Evolutionary conservation across 2,329 filamentous ascomycete species (phyloP), one percentile per base, ranked within the genome.

Genomic region (Colletotrichum cuscutae): DNA sequence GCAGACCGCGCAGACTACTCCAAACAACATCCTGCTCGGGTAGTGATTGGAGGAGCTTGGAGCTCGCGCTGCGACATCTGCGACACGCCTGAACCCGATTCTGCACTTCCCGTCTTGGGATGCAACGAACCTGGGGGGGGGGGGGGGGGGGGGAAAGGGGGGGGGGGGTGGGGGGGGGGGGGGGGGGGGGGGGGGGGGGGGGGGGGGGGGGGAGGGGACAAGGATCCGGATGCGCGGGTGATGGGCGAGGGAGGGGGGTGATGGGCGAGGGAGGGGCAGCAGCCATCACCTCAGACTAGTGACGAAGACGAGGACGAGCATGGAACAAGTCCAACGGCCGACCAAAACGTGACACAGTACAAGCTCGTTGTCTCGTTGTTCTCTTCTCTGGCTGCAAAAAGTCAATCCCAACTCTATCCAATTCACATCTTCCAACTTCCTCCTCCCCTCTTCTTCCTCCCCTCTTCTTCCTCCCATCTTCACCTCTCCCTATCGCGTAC

Each of bases 31-130:
- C 56, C 49, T 5, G 35, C 4, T 53, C 22, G 28, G 19, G 35
- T 53, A 61, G 30, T 73, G 66, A 73, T 73, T 73, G 71, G 71
- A 73, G 60, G 71, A 60, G 71, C 66, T 73, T 65, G 49, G 54
- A 73, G 66, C 71, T 73, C 28, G 19, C 57, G 26, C 68, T 65
- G 66, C 61, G 60, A 65, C 66, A 71, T 71, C 66, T 73, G 71
- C 71, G 60, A 73, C 71, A 71, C 71, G 61, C 71, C 65, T 73
- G 71, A 57, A 46, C 67, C 67, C 56, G 71, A 71, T 73, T 69
- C 71, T 70, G 66, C 66, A 60, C 60, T 65, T 30, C 71, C 46
- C 66, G 66, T 37, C 71, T 42, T 26, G 4, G 71, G 26, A 64
- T n/a, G 61, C 60, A 65, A 56, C 57, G 66, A 49, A 56, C 28